Evolutionary conservation across 495 filamentous ascomycete genomes (phyloP), one percentile per base, ranked within the genome.

Genomic region (Hamigera avellanea): DNA sequence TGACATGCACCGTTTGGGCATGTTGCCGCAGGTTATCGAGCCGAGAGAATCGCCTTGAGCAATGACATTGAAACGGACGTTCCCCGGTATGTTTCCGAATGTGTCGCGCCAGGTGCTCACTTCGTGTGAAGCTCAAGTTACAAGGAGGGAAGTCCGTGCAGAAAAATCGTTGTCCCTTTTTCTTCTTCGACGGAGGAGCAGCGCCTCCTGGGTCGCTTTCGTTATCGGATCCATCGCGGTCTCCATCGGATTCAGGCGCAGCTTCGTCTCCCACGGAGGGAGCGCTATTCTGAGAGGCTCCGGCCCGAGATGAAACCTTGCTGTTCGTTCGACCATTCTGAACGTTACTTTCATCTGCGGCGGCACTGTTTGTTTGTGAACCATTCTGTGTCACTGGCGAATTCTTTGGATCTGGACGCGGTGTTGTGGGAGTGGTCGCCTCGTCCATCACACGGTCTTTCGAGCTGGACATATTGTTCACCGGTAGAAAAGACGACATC

Each of bases 61-160:
- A 98, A 57, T 96, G 91, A 50, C 91, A 98, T 57, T 95, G 86
- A 49, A 96, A 98, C 1, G 91, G 91, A 10, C 91, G 83, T 59
- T 98, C 91, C 14, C 91, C 91, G 1, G 91, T 98, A 53, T 98
- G 91, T 75, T 96, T 98, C 46, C 89, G 77, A 43, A 98, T 96
- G 44, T 98, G 91, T 19, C 91, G 73, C 9, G 91, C 91, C 36
- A 98, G 58, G 62, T 98, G 91, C 55, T 98, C 91, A 50, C 93
- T 96, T 26, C 91, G 73, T 2, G 91, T 96, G 56, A 98, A 98
- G 54, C 88, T 94, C 17, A 98, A 59, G 49, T 80, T 86, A 59
- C 91, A 98, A 13, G 87, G 84, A 28, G 93, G 93, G 50, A 88
- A 95, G 16, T 94, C 86, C n/a, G 83, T 94, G 62, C 91, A 98